Percentiles rank a stretch among this genome's conserved stretches.
Evolutionary conservation across 371 early-diverging fungal genomes (phyloP).

Genomic region (Scutellospora calospora): DNA sequence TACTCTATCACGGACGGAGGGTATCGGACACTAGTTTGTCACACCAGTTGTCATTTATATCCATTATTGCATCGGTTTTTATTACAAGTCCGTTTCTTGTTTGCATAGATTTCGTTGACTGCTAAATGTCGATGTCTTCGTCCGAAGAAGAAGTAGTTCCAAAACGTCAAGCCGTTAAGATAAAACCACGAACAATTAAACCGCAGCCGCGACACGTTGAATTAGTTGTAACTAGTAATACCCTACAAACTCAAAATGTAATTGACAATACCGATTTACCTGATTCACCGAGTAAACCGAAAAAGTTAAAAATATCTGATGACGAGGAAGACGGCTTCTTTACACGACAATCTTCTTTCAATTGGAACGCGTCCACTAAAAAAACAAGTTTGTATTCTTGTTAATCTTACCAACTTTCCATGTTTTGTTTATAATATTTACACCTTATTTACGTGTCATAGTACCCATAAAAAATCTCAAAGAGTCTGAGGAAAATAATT

Average conservation of each 20-base stretch:
- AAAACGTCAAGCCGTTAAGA: conserved; percentile 18
- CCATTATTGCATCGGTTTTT: too few relatives aligned
- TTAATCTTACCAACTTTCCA: too few relatives aligned
- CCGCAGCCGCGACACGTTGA: conserved; percentile 34
- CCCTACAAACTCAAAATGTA: not conserved
- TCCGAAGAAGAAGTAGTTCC: conserved; percentile 34
- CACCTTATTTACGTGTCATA: not conserved
- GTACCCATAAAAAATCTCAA: not conserved
- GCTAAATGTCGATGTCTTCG: not conserved
- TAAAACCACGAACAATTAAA: conserved; percentile 28
- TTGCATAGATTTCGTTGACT: not conserved
- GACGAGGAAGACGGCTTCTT: conserved; percentile 34
- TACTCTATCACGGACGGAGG: too few relatives aligned
- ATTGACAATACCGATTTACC: too few relatives aligned
- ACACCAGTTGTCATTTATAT: too few relatives aligned
- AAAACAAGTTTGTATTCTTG: conserved; percentile 8
- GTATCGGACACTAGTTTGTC: too few relatives aligned
- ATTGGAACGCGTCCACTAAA: not conserved
- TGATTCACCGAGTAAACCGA: too few relatives aligned
- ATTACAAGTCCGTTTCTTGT: too few relatives aligned
- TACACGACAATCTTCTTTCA: conserved; percentile 9
- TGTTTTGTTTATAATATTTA: too few relatives aligned
- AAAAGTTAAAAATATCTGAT: not conserved
- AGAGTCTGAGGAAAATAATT: not conserved
- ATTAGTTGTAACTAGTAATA: not conserved